A percentile compares a stretch with the other conserved stretches of the same genome.
These are phyloP conservation scores for Phytopythium cucurbitacearum DNA, from an alignment of 352 stramenopile species.

Conservation along the genomic window DNA sequence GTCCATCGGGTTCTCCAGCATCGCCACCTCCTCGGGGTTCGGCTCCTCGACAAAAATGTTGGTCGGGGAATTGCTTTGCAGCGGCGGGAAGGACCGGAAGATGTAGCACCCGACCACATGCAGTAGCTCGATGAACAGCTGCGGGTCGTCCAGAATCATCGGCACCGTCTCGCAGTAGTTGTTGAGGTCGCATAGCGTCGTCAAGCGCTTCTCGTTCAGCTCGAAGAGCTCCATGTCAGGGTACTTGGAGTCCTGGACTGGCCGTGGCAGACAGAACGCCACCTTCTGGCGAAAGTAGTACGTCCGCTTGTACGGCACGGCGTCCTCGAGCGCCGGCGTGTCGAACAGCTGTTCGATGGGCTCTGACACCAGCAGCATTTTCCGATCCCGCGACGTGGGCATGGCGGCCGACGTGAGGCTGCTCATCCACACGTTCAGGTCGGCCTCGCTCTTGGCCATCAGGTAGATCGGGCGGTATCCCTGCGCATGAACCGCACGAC, in stretches of 20 bases:
- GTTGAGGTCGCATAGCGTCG: constrained; percentile 80
- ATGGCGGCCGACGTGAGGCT: constrained; percentile 79
- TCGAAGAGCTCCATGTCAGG: constrained; percentile 68
- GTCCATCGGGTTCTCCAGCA: constrained; percentile 71
- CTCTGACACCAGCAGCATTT: constrained; percentile 58
- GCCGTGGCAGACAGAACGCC: constrained; percentile 68
- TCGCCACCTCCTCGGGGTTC: constrained; percentile 44
- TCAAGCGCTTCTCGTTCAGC: constrained; percentile 79
- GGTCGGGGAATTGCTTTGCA: constrained; percentile 44
- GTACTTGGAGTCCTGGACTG: constrained; percentile 35
- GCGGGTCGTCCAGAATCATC: constrained; percentile 74
- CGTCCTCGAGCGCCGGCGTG: constrained; percentile 72
- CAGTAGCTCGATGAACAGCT: constrained; percentile 78
- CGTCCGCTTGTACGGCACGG: constrained; percentile 76
- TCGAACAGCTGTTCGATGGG: constrained; percentile 71
- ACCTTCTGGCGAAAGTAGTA: constrained; percentile 86
- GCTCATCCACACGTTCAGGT: constrained; percentile 84
- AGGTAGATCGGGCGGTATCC: constrained; percentile 78
- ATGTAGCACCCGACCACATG: constrained; percentile 80
- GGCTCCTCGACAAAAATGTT: constrained; percentile 86
- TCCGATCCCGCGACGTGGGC: constrained; percentile 60
- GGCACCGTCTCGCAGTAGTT: constrained; percentile 83
- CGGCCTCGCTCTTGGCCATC: constrained; percentile 83
- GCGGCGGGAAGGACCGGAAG: constrained; percentile 66
- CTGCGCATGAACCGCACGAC: constrained; percentile 17